Evolutionary conservation across 441 rosid genomes (phyloP).

Genomic region (Erysimum cheiri): DNA sequence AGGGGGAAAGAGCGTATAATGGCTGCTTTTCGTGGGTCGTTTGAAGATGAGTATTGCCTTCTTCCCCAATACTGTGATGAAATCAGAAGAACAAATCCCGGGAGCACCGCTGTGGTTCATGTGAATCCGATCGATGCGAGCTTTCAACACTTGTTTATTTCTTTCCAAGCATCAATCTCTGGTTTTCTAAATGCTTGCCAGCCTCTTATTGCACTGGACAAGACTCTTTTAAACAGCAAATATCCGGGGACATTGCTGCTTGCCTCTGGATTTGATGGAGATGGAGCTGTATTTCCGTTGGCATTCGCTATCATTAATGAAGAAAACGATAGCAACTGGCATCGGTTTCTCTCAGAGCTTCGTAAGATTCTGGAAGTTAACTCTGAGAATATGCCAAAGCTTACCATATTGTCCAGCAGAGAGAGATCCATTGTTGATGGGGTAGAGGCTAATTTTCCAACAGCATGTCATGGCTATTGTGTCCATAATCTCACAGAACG

Average conservation of each 20-base stretch:
- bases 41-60: slow-evolving; percentile 68
- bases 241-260: slow-evolving; percentile 37
- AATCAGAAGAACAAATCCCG: slow-evolving; percentile 60
- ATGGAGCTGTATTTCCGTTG: slow-evolving; percentile 43
- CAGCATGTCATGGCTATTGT: slow-evolving; percentile 71
- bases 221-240: slow-evolving; percentile 25
- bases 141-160: slow-evolving; percentile 65
- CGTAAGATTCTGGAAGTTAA: slow-evolving; percentile 63
- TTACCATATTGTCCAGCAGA: slow-evolving; percentile 68
- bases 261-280: slow-evolving; percentile 48
- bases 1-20: slow-evolving; percentile 70
- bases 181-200: slow-evolving; percentile 70
- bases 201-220: slow-evolving; percentile 56
- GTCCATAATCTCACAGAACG: slow-evolving; percentile 57
- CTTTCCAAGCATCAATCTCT: slow-evolving; percentile 66
- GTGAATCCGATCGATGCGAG: slow-evolving; percentile 51
- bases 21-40: slow-evolving; percentile 62
- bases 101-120: slow-evolving; percentile 63
- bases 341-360: slow-evolving; percentile 56
- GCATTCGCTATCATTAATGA: slow-evolving; percentile 35
- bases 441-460: slow-evolving; percentile 65
- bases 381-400: slow-evolving; percentile 74
- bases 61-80: slow-evolving; percentile 73
- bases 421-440: slow-evolving; percentile 57
- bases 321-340: slow-evolving; percentile 39